Percentiles rank a stretch among this genome's conserved stretches.
These are phyloP conservation scores for Leishmania turanica DNA, from an alignment of 208 protist species.

Conservation along the genomic window DNA sequence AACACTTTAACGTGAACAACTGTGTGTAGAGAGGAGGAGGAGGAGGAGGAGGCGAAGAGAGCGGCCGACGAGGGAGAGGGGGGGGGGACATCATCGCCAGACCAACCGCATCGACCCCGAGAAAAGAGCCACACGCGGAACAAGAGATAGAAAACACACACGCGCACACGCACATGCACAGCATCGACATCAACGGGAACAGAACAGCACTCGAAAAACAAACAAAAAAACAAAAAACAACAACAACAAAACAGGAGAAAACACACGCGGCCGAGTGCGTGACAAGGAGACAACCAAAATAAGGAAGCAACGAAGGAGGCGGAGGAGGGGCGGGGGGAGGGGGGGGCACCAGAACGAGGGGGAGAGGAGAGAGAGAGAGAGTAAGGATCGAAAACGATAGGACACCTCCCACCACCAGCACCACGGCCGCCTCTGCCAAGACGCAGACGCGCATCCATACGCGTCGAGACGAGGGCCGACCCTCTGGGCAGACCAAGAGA, in stretches of 20 bases:
- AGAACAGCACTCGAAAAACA: not conserved
- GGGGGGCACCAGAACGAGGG: not conserved
- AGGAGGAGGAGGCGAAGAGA: not conserved
- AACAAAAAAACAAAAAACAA: too few species aligned
- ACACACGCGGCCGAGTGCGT: not conserved
- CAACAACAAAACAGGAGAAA: not conserved
- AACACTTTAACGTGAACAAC: too few species aligned
- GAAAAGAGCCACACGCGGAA: not conserved
- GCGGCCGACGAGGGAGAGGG: not conserved
- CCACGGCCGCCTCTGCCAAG: not conserved
- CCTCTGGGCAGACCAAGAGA: constrained; percentile 7
- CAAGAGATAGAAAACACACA: not conserved
- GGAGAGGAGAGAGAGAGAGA: not conserved
- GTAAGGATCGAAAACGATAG: not conserved
- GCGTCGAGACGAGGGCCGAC: not conserved
- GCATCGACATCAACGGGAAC: not conserved
- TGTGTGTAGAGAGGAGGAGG: not conserved
- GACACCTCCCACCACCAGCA: not conserved
- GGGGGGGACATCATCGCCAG: not conserved
- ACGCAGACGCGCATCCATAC: too few species aligned
- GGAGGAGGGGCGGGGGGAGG: not conserved
- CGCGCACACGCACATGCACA: not conserved
- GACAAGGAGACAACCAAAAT: not conserved
- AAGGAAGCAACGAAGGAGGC: not conserved
- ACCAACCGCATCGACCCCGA: not conserved